phyloP scores from a whole-genome alignment of 306 rosid species.

The Quercus alba region DNA sequence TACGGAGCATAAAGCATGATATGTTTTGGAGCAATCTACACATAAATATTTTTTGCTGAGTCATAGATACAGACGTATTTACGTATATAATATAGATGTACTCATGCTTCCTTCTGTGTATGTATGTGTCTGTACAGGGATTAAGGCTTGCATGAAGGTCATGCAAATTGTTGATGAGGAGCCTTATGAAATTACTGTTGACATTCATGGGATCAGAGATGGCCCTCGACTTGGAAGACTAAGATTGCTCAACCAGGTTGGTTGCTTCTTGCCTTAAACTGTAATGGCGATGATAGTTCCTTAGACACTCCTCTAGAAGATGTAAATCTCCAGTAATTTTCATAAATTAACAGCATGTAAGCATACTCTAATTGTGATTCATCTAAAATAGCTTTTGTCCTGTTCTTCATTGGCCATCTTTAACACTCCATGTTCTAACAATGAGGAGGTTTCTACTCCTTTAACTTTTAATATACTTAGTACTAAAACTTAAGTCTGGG shows the following conservation, averaged over 20 bases:
- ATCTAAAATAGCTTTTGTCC: background rate
- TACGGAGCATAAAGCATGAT: background rate
- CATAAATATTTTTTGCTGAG: background rate
- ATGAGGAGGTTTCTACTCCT: background rate
- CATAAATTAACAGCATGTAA: background rate
- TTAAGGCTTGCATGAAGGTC: conserved; percentile 63
- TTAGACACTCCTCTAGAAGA: background rate
- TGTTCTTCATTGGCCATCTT: background rate
- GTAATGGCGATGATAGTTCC: background rate
- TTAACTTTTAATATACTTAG: background rate
- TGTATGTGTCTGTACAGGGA: conserved; percentile 53
- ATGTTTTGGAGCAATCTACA: background rate
- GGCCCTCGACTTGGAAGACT: conserved; percentile 89
- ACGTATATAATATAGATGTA: background rate
- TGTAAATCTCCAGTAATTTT: background rate
- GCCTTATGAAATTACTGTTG: conserved; percentile 59
- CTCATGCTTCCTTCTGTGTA: conserved; percentile 1
- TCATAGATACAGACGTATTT: background rate
- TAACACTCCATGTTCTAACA: background rate
- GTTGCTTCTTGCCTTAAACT: conserved; percentile 8
- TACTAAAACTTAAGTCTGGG: background rate
- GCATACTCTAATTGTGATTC: background rate
- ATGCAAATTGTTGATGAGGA: conserved; percentile 65
- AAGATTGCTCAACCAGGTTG: conserved; percentile 71
- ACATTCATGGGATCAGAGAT: conserved; percentile 67